Percentiles rank a stretch among this genome's conserved stretches.
phyloP scores from a whole-genome alignment of 805 yeast species.

The Zygoascus ofunaensis region DNA sequence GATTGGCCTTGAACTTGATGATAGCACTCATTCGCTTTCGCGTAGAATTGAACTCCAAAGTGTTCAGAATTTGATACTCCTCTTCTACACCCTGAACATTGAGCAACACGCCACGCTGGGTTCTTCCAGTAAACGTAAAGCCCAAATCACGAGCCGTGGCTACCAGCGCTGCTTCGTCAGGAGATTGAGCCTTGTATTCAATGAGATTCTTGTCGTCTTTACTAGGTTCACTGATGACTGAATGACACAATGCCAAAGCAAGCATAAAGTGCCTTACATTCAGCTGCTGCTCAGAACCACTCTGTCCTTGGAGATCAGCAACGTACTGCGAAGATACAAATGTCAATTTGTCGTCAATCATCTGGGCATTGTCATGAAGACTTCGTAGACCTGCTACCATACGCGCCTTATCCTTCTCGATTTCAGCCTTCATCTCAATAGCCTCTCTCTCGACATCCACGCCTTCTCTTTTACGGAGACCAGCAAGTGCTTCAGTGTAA shows the following conservation, averaged over 20 bases:
- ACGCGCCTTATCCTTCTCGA: constrained; percentile 36
- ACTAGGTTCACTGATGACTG: constrained; percentile 58
- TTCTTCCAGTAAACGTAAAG: constrained; percentile 49
- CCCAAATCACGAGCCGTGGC: constrained; percentile 73
- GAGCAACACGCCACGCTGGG: constrained; percentile 41
- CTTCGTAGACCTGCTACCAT: constrained; percentile 41
- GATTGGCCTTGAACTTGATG: constrained; percentile 35
- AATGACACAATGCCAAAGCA: constrained; percentile 67
- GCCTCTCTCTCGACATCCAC: constrained; percentile 48
- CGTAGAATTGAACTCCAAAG: constrained; percentile 62
- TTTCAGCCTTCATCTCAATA: constrained; percentile 37
- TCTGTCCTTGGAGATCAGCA: constrained; percentile 39
- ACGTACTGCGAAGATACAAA: constrained; percentile 59
- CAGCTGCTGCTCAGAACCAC: constrained; percentile 36
- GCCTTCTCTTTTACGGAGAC: constrained; percentile 58
- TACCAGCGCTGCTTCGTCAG: constrained; percentile 78
- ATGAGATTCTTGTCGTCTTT: constrained; percentile 29
- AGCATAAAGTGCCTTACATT: constrained; percentile 57
- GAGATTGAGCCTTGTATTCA: constrained; percentile 72
- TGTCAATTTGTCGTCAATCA: constrained; percentile 46
- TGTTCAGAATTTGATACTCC: constrained; percentile 47
- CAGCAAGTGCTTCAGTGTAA: constrained; percentile 67
- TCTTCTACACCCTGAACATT: constrained; percentile 39
- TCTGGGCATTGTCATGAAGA: constrained; percentile 39
- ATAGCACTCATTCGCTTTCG: constrained; percentile 76